Conservation (phyloP, 306 rosid species). For the Sechiopsis laciniata region DNA sequence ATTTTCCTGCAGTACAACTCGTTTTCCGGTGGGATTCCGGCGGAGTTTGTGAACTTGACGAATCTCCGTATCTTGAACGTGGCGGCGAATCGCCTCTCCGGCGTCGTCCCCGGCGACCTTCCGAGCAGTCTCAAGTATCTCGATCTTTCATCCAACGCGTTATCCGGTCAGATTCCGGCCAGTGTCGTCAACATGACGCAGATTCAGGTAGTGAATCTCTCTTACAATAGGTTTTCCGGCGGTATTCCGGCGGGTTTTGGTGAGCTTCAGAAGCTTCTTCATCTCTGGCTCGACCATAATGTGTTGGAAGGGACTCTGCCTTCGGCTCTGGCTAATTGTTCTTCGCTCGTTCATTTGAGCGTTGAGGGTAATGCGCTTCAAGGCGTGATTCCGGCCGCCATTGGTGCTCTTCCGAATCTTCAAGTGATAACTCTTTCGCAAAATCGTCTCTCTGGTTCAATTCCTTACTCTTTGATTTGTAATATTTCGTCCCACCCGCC, state of each 20-base stretch:
- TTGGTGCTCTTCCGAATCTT: conserved; percentile 66
- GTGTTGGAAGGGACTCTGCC: conserved; percentile 67
- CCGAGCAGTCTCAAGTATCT: conserved; percentile 48
- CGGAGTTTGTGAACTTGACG: conserved; percentile 58
- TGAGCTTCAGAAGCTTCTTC: conserved; percentile 61
- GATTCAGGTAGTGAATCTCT: conserved; percentile 70
- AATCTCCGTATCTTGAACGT: conserved; percentile 52
- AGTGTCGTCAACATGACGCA: conserved; percentile 40
- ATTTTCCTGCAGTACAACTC: conserved; percentile 69
- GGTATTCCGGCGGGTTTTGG: conserved; percentile 67
- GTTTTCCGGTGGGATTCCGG: conserved; percentile 59
- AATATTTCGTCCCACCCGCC: conserved; percentile 51
- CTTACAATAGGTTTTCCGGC: conserved; percentile 65
- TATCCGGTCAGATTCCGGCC: conserved; percentile 70
- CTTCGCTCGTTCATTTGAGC: conserved; percentile 74
- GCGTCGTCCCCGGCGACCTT: conserved; percentile 43
- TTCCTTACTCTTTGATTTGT: conserved; percentile 73
- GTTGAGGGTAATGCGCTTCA: conserved; percentile 66
- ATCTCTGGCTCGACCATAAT: conserved; percentile 85
- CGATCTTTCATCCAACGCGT: conserved; percentile 71
- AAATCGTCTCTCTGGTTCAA: conserved; percentile 64
- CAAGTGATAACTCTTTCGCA: conserved; percentile 70
- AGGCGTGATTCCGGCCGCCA: conserved; percentile 81
- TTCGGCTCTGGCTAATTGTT: conserved; percentile 78
- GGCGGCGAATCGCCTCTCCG: conserved; percentile 70